Evolutionary conservation across 1,139 yeast species (phyloP).

Genomic region (Suhomyces ambrosiae): DNA sequence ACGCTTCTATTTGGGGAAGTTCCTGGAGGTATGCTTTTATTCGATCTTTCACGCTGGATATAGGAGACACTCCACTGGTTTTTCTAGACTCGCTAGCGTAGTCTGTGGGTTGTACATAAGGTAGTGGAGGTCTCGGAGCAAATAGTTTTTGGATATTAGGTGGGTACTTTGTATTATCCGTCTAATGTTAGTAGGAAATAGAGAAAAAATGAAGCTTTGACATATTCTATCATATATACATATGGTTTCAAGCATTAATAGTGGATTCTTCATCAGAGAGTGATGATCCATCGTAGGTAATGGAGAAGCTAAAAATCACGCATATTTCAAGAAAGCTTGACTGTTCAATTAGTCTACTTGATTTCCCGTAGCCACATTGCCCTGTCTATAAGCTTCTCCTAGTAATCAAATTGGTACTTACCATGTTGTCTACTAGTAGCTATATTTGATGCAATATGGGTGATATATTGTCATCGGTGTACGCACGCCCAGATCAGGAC

Average conservation of each 20-base stretch:
- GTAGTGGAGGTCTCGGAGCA: slow-evolving; percentile 69
- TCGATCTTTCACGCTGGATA: slow-evolving; percentile 42
- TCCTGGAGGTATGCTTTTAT: slow-evolving; percentile 27
- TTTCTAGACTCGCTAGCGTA: slow-evolving; percentile 52
- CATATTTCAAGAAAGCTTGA: too few relatives aligned
- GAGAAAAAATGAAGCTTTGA: too few relatives aligned
- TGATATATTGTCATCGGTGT: neutral
- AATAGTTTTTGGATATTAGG: slow-evolving; percentile 65
- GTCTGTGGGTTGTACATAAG: slow-evolving; percentile 57
- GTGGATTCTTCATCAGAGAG: too few relatives aligned
- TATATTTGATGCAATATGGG: too few relatives aligned
- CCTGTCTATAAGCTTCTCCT: too few relatives aligned
- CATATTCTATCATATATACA: too few relatives aligned
- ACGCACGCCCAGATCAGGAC: neutral
- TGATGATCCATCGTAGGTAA: too few relatives aligned
- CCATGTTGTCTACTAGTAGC: neutral
- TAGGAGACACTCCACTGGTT: slow-evolving; percentile 54
- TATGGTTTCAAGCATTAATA: too few relatives aligned
- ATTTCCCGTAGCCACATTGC: too few relatives aligned
- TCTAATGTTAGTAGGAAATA: slow-evolving; percentile 16
- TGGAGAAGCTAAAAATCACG: too few relatives aligned
- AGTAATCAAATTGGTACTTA: neutral
- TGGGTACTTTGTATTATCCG: slow-evolving; percentile 50
- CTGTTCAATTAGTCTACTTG: too few relatives aligned
- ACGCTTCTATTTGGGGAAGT: slow-evolving; percentile 33